A percentile compares a stretch with the other conserved stretches of the same genome.
These are phyloP conservation scores for Tuber umbilicatum DNA, from an alignment of 495 filamentous ascomycete genomes.

Conservation along the genomic window DNA sequence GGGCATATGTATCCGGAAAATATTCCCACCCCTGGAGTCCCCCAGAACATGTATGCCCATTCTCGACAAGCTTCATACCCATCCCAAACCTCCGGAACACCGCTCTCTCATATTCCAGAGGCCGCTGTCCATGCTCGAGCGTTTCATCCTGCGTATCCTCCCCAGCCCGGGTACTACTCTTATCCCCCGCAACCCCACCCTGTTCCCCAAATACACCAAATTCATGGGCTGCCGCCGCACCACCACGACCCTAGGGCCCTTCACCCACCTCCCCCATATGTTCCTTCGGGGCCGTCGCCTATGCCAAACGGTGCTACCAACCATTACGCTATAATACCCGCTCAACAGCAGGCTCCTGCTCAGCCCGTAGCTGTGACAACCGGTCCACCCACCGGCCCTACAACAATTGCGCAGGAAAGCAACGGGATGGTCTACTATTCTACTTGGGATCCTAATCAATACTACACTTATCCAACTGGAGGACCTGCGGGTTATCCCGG, in stretches of 20 bases:
- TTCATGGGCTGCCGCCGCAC: constrained; percentile 51
- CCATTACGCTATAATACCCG: constrained; percentile 48
- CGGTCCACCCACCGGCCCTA: constrained; percentile 51
- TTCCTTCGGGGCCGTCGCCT: constrained; percentile 46
- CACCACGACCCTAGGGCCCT: constrained; percentile 51
- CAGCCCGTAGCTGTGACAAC: constrained; percentile 44
- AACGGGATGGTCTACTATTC: constrained; percentile 94
- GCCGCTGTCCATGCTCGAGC: constrained; percentile 85
- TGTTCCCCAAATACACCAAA: constrained; percentile 53
- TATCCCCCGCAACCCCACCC: constrained; percentile 51
- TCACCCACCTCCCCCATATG: constrained; percentile 46
- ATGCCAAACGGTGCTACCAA: constrained; percentile 35
- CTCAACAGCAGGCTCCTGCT: constrained; percentile 46
- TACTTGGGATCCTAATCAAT: constrained; percentile 52
- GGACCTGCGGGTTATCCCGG: constrained; percentile 49
- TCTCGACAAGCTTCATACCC: constrained; percentile 66
- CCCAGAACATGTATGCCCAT: constrained; percentile 59
- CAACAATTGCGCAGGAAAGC: constrained; percentile 80
- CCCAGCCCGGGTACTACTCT: constrained; percentile 58
- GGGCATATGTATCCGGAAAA: constrained; percentile 40
- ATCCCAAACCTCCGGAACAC: constrained; percentile 74
- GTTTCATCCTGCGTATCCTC: constrained; percentile 73
- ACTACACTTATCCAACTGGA: constrained; percentile 57
- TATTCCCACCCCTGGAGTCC: constrained; percentile 35
- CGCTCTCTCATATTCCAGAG: constrained; percentile 89